Evolutionary conservation across 1,284 basidiomycete genomes (phyloP).

Genomic region (Trametes versicolor): DNA sequence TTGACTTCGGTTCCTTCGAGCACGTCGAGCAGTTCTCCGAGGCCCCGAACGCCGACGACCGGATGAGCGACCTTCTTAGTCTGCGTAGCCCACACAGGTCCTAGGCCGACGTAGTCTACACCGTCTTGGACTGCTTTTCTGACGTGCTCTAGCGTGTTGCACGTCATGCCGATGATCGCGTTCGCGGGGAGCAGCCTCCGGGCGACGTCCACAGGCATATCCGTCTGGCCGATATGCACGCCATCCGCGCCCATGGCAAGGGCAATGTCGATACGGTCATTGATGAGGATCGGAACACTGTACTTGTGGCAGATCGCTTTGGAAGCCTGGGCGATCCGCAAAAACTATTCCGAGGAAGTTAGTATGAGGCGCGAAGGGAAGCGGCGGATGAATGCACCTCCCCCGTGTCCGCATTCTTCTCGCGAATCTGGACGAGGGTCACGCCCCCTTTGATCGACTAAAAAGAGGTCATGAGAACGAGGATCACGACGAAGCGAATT

Average conservation of each 20-base stretch:
- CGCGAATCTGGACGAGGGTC: conserved; percentile 89
- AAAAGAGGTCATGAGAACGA: conserved; percentile 17
- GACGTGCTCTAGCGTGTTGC: conserved; percentile 76
- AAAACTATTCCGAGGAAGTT: conserved; percentile 62
- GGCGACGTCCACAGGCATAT: conserved; percentile 82
- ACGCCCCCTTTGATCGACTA: conserved; percentile 88
- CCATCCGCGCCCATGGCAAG: conserved; percentile 82
- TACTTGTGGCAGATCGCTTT: conserved; percentile 85
- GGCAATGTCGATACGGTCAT: conserved; percentile 91
- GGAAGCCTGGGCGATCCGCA: conserved; percentile 77
- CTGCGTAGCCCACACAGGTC: conserved; percentile 78
- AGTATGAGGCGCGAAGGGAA: not conserved
- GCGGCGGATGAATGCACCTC: conserved; percentile 59
- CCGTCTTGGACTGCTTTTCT: conserved; percentile 62
- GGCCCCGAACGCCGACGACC: conserved; percentile 69
- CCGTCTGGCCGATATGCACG: conserved; percentile 92
- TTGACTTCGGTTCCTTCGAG: conserved; percentile 72
- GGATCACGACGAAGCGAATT: not conserved
- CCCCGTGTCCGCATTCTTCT: conserved; percentile 83
- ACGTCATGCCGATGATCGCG: conserved; percentile 86
- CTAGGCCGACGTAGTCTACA: conserved; percentile 91
- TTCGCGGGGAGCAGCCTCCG: conserved; percentile 76
- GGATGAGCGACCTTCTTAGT: conserved; percentile 77
- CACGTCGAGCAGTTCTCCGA: conserved; percentile 70
- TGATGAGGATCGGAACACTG: conserved; percentile 89